Evolutionary conservation across 140 eudicot genomes (phyloP).

Genomic region (Bidens hawaiensis): DNA sequence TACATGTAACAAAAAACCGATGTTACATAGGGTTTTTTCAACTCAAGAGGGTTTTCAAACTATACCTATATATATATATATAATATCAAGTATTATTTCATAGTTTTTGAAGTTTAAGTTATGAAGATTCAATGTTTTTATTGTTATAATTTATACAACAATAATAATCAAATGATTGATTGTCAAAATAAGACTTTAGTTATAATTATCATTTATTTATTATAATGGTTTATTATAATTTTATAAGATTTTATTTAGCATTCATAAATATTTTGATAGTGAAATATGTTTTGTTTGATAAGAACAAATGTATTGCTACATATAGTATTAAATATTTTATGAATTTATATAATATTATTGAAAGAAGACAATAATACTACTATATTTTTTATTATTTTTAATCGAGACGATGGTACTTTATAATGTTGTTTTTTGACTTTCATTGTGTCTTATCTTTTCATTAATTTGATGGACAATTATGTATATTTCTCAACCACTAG

Average conservation of each 20-base stretch:
- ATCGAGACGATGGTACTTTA: neutral
- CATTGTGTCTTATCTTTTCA: neutral
- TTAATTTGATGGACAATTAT: neutral
- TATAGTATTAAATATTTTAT: neutral
- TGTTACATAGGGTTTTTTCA: too few relatives aligned
- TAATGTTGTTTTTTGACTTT: neutral
- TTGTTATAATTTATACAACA: too few relatives aligned
- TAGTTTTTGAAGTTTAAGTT: too few relatives aligned
- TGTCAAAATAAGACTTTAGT: too few relatives aligned
- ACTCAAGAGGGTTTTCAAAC: too few relatives aligned
- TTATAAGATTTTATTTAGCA: neutral
- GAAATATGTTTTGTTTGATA: slow-evolving; percentile 6
- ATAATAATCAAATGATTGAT: too few relatives aligned
- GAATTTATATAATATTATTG: neutral
- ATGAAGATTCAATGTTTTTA: too few relatives aligned
- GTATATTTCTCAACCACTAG: neutral
- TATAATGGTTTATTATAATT: too few relatives aligned
- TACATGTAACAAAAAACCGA: too few relatives aligned
- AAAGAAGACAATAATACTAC: neutral
- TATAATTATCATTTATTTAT: too few relatives aligned
- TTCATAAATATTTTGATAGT: neutral
- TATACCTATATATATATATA: too few relatives aligned
- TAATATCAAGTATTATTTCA: too few relatives aligned
- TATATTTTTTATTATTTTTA: neutral
- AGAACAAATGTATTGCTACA: neutral